phyloP scores from a whole-genome alignment of 495 filamentous ascomycete genomes.

The Hypoxylon cercidicola region DNA sequence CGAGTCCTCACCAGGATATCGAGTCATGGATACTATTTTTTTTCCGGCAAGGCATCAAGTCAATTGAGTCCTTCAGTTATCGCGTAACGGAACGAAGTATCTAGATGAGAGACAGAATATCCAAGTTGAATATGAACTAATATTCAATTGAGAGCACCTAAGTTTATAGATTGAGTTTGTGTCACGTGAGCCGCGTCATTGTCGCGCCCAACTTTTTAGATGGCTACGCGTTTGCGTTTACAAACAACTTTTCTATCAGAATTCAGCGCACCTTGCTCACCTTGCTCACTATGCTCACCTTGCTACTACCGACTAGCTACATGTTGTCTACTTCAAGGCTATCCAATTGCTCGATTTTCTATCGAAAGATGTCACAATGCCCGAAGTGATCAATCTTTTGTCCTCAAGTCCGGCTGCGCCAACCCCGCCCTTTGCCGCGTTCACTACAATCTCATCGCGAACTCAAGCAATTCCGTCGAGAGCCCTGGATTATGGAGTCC shows the following conservation, averaged over 20 bases:
- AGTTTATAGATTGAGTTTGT: not conserved
- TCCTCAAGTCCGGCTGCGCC: conserved; percentile 43
- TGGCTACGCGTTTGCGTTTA: conserved; percentile 7
- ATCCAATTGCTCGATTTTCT: not conserved
- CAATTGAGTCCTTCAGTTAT: too few relatives aligned
- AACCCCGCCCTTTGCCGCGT: conserved; percentile 19
- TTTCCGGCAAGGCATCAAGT: too few relatives aligned
- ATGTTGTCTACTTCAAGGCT: not conserved
- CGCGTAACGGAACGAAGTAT: too few relatives aligned
- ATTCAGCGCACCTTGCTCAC: too few relatives aligned
- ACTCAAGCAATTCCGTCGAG: conserved; percentile 15
- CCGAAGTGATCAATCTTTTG: conserved; percentile 53
- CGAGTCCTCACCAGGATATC: too few relatives aligned
- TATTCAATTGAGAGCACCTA: not conserved
- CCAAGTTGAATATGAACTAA: too few relatives aligned
- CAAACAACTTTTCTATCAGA: not conserved
- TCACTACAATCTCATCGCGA: conserved; percentile 13
- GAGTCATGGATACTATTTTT: too few relatives aligned
- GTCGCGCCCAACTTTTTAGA: conserved; percentile 13
- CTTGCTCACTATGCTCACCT: conserved; percentile 14
- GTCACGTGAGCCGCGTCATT: conserved; percentile 34
- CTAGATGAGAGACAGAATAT: too few relatives aligned
- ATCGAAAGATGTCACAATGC: conserved; percentile 45
- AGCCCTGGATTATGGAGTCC: conserved; percentile 14
- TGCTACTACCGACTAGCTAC: conserved; percentile 2